Evolutionary conservation across 2,329 filamentous ascomycete genomes (phyloP).

Genomic region (Epichloe scottii): DNA sequence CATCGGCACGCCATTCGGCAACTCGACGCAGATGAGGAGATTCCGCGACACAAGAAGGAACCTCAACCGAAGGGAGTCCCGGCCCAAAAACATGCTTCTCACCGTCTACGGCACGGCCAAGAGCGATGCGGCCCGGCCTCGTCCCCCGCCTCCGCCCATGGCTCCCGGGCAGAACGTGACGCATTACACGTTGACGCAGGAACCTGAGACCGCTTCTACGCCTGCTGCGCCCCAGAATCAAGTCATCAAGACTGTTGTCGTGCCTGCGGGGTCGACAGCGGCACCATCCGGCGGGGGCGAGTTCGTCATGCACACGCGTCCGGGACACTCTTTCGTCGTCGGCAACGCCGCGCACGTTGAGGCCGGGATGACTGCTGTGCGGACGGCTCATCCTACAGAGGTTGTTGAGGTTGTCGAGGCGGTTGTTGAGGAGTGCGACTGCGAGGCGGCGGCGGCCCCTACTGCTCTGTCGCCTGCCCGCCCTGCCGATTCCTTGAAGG

Average conservation of each 20-base stretch:
- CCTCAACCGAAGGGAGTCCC: constrained; percentile 14
- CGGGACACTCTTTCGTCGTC: constrained; percentile 17
- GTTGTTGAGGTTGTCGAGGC: constrained; percentile 10
- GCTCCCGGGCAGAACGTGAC: constrained; percentile 10
- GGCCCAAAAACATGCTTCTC: constrained; percentile 22
- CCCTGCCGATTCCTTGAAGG: background rate
- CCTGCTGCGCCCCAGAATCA: background rate
- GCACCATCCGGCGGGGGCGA: background rate
- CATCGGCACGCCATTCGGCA: background rate
- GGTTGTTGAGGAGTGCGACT: constrained; percentile 12
- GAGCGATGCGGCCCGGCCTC: constrained; percentile 15
- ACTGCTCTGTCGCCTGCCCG: background rate
- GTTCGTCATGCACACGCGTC: constrained; percentile 6
- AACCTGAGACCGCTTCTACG: background rate
- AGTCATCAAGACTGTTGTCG: background rate
- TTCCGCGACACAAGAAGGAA: background rate
- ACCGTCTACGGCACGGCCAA: constrained; percentile 30
- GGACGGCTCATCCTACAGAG: constrained; percentile 4
- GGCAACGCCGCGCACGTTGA: constrained; percentile 13
- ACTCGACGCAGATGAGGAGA: background rate
- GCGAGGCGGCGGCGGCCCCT: constrained; percentile 3
- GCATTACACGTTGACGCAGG: background rate
- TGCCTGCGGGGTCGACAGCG: background rate
- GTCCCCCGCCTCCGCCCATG: constrained; percentile 20
- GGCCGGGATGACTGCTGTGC: constrained; percentile 15